Conservation (phyloP, 2,329 filamentous ascomycete species). For the Alternaria sp. region DNA sequence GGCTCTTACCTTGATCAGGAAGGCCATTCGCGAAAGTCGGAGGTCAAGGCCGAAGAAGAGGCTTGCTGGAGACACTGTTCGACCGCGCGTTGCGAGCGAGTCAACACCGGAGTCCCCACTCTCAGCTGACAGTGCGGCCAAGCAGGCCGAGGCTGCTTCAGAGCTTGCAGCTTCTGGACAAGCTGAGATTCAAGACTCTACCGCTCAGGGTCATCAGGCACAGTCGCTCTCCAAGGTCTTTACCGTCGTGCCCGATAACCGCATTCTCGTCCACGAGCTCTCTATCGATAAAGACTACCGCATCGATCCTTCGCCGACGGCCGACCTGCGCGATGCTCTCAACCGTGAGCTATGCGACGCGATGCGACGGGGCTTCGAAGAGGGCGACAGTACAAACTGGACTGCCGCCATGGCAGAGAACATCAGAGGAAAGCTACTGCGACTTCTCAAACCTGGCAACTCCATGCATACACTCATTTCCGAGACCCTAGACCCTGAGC, state of each 20-base stretch:
- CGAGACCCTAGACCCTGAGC: slow-evolving; percentile 75
- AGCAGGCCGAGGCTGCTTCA: slow-evolving; percentile 39
- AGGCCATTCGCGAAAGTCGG: slow-evolving; percentile 75
- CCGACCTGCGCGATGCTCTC: slow-evolving; percentile 64
- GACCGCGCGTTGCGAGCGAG: slow-evolving; percentile 68
- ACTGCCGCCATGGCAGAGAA: slow-evolving; percentile 74
- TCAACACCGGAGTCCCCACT: slow-evolving; percentile 35
- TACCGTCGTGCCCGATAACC: slow-evolving; percentile 72
- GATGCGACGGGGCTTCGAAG: slow-evolving; percentile 68
- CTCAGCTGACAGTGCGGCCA: slow-evolving; percentile 45
- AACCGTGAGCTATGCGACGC: slow-evolving; percentile 65
- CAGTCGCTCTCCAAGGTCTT: slow-evolving; percentile 60
- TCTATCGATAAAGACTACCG: slow-evolving; percentile 80
- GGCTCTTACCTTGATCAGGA: slow-evolving; percentile 74
- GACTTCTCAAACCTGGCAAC: slow-evolving; percentile 72
- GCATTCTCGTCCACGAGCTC: slow-evolving; percentile 77
- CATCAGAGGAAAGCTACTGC: slow-evolving; percentile 73
- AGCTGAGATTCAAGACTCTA: slow-evolving; percentile 9
- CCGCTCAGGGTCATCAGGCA: slow-evolving; percentile 42
- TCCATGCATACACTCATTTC: slow-evolving; percentile 77
- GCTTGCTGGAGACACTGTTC: slow-evolving; percentile 68
- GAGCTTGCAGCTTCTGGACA: slow-evolving; percentile 35
- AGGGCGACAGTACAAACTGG: slow-evolving; percentile 69
- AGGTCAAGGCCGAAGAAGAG: slow-evolving; percentile 69
- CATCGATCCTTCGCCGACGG: slow-evolving; percentile 65